Percentiles rank a stretch among this genome's conserved stretches.
Evolutionary conservation across 495 filamentous ascomycete genomes (phyloP).

Genomic region (Pyrenopolyporus hunteri): DNA sequence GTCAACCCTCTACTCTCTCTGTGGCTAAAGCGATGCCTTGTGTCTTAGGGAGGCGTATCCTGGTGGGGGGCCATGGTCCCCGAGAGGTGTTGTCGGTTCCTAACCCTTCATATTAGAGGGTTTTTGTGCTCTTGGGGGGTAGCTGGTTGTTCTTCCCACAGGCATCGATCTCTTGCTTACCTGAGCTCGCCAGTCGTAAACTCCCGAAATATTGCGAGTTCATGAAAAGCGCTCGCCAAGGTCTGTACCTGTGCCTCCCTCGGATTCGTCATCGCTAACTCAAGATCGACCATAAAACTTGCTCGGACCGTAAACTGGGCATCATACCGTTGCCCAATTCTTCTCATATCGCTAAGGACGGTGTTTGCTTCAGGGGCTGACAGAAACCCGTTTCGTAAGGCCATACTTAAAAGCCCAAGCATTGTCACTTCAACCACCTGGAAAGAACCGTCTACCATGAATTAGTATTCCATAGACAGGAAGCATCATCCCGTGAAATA

Average conservation of each 20-base stretch:
- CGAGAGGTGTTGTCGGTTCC: constrained; percentile 1
- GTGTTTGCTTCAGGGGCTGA: constrained; percentile 22
- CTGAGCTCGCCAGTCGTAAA: constrained; percentile 34
- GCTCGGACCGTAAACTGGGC: constrained; percentile 21
- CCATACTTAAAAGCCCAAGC: constrained; percentile 35
- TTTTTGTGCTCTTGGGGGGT: neutral
- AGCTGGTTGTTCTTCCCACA: constrained; percentile 3
- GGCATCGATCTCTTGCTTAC: constrained; percentile 22
- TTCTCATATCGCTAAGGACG: constrained; percentile 18
- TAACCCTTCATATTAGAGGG: constrained; percentile 20
- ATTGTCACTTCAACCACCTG: constrained; percentile 27
- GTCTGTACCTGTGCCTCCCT: constrained; percentile 31
- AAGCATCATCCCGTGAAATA: neutral
- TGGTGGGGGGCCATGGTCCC: neutral
- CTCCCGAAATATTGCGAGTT: constrained; percentile 33
- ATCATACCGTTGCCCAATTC: constrained; percentile 23
- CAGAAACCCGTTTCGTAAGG: constrained; percentile 32
- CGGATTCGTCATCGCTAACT: constrained; percentile 32
- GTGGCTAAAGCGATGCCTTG: neutral
- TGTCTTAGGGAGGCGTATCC: neutral
- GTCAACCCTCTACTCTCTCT: neutral
- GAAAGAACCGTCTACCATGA: constrained; percentile 17
- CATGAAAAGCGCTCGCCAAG: constrained; percentile 30
- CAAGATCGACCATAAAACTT: constrained; percentile 37
- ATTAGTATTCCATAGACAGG: constrained; percentile 8